Base-by-base conservation (phyloP, 108 stramenopile species). In the Cyclostephanos tholiformis region DNA sequence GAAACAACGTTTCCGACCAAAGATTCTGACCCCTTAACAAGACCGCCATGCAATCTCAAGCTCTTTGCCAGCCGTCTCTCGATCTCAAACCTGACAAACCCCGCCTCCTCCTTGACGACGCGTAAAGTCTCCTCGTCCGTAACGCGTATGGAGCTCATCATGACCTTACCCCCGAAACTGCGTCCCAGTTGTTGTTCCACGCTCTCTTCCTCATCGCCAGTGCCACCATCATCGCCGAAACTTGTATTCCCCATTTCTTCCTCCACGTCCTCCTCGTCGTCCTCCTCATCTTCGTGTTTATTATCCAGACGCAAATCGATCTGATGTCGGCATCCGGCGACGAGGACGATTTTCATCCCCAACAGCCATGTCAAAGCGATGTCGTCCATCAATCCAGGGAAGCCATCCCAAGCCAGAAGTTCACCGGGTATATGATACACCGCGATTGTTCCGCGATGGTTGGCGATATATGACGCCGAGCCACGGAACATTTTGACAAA, bases 401-500 rank as follows among this genome's bases (percentile, higher is more conserved):
- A 94, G 50, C 82, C 85, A 11, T 88, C 76, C 76, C 76, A 79
- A 1, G 65, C 74, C 69, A 88, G 52, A 26, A 91, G 69, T 56
- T 88, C 89, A 16, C 98, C 96, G 2, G 95, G 95, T 68, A 98
- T 94, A 71, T 98, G 98, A 67, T 87, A 92, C 48, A 97, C 95
- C 55, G 91, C 94, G 4, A 87, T 75, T 4, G 96, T 88, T 59
- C 89, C 88, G 2, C 96, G 85, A 80, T 98, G 98, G 36, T 91
- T 89, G 58, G 96, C 96, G 71, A 98, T 97, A 77, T 98, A 98
- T 11, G 93, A 94, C 36, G 96, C 98, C 27, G 91, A 87, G 20
- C 92, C 94, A 23, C 97, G 87, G 75, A 98, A 98, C 85, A 97
- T 93, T 46, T 92, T 87, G 0, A 97, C 95, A 75, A 98, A 98